Evolutionary conservation across 345 rosid species (phyloP).

Genomic region (Aquilaria malaccensis): DNA sequence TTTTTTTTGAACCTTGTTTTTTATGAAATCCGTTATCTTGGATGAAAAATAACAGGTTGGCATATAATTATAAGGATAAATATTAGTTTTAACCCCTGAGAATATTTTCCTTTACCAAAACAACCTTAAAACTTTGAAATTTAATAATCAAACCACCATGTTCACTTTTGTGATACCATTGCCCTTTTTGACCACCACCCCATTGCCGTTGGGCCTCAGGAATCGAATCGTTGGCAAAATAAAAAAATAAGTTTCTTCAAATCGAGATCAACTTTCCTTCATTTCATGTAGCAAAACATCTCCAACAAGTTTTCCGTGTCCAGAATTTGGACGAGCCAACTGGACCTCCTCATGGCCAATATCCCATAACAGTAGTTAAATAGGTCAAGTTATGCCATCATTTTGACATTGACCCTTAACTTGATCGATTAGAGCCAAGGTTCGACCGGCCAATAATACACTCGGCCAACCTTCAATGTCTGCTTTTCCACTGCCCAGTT

Average conservation of each 20-base stretch:
- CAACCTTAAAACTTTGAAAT: too few species aligned
- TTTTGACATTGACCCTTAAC: neutral
- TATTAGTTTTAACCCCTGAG: too few species aligned
- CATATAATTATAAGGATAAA: too few species aligned
- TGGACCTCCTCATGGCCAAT: neutral
- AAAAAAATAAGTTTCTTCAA: slow-evolving; percentile 8
- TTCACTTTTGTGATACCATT: too few species aligned
- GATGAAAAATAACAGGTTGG: too few species aligned
- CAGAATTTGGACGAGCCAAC: neutral
- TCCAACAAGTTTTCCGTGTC: neutral
- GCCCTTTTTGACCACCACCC: too few species aligned
- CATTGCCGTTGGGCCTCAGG: too few species aligned
- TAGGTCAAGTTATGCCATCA: neutral
- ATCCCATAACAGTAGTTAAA: neutral
- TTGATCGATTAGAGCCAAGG: neutral
- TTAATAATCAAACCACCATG: too few species aligned
- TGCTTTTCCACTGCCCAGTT: neutral
- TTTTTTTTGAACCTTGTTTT: too few species aligned
- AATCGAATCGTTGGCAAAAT: neutral
- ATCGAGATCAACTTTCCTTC: neutral
- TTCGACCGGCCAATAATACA: neutral
- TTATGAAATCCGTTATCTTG: too few species aligned
- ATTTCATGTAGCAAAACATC: neutral
- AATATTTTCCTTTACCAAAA: too few species aligned
- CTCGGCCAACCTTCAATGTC: neutral